phyloP scores from a whole-genome alignment of 352 stramenopile species.

The Achlya hypogyna region DNA sequence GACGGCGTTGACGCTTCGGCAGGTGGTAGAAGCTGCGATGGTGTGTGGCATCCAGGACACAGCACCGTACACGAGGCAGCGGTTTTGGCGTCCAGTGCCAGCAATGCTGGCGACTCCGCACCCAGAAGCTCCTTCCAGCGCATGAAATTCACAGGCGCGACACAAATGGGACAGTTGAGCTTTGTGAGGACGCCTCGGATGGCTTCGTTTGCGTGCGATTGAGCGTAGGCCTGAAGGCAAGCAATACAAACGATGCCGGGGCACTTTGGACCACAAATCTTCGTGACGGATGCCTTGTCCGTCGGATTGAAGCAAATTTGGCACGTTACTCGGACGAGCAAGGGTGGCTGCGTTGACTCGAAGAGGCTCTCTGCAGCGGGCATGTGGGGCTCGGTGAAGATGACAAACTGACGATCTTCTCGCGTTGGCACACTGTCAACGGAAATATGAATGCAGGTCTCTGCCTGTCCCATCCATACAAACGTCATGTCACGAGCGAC shows the following conservation, averaged over 20 bases:
- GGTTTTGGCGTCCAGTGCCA: not conserved
- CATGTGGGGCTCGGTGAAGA: too few species aligned
- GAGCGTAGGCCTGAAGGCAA: not conserved
- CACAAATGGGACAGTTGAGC: not conserved
- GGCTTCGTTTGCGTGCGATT: not conserved
- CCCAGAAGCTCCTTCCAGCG: not conserved
- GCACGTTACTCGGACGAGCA: not conserved
- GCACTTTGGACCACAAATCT: not conserved
- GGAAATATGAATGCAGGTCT: too few species aligned
- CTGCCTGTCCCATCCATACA: too few species aligned
- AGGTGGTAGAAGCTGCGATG: not conserved
- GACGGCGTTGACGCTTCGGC: too few species aligned
- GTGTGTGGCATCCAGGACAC: not conserved
- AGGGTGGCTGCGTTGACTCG: too few species aligned
- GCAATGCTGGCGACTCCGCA: not conserved
- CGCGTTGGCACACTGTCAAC: too few species aligned
- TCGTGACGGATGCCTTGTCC: not conserved
- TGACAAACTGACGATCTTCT: too few species aligned
- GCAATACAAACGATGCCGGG: not conserved
- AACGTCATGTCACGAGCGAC: too few species aligned
- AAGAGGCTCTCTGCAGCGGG: too few species aligned
- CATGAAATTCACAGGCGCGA: not conserved
- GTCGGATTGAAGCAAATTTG: not conserved
- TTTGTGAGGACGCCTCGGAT: not conserved
- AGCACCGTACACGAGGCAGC: not conserved